Evolutionary conservation across 169 alveolate genomes (phyloP).

Genomic region (Plasmodium cynomolgi): DNA sequence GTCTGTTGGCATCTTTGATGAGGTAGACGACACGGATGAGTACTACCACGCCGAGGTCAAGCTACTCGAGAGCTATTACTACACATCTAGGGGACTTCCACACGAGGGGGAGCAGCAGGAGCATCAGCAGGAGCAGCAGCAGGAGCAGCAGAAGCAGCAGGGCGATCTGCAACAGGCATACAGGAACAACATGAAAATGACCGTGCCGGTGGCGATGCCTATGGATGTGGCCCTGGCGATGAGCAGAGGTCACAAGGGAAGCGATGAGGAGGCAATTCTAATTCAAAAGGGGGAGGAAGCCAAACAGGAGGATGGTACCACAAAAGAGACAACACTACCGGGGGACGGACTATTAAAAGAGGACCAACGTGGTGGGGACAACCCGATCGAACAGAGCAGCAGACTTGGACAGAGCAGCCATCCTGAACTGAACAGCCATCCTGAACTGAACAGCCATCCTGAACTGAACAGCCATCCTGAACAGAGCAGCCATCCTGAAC

Average conservation of each 20-base stretch:
- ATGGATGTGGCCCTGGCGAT: neutral
- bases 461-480: too few species aligned
- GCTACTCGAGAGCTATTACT: constrained; percentile 31
- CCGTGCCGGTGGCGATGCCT: too few species aligned
- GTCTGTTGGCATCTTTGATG: constrained; percentile 41
- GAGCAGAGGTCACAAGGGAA: neutral
- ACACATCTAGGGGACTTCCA: neutral
- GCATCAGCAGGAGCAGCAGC: neutral
- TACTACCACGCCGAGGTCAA: constrained; percentile 65
- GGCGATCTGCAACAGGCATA: neutral
- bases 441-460: too few species aligned
- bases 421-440: too few species aligned
- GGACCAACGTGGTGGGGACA: neutral
- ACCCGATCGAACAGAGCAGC: neutral
- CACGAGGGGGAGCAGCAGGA: neutral
- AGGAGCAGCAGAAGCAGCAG: neutral
- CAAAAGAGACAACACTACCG: neutral
- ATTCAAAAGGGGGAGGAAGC: neutral
- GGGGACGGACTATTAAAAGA: neutral
- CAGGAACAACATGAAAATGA: neutral
- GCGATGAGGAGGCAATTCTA: neutral
- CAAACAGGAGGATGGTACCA: neutral
- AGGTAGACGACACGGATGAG: constrained; percentile 58
- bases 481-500: too few species aligned
- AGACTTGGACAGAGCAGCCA: too few species aligned